Evolutionary conservation across 768 basidiomycete genomes (phyloP).

Genomic region (Chiua virens): DNA sequence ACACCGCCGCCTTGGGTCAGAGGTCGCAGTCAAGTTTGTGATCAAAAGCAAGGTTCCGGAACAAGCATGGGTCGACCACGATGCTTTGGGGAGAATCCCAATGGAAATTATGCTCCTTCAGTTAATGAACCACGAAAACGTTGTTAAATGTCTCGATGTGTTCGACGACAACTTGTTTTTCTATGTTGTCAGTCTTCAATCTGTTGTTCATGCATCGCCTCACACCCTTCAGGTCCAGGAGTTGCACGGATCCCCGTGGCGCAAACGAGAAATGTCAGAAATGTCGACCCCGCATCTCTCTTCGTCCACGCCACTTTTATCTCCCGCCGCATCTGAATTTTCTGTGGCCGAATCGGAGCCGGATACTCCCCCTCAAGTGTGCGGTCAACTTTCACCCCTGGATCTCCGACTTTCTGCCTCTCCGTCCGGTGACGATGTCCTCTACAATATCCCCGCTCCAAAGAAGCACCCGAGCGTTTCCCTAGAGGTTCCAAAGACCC

Average conservation of each 20-base stretch:
- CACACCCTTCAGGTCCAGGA: conserved; percentile 70
- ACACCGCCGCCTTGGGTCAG: conserved; percentile 54
- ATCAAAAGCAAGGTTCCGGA: conserved; percentile 68
- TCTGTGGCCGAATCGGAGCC: conserved; percentile 45
- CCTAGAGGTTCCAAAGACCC: conserved; percentile 34
- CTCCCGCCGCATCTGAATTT: conserved; percentile 52
- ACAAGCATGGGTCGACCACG: conserved; percentile 56
- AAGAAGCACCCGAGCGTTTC: conserved; percentile 9
- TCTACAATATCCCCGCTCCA: conserved; percentile 5
- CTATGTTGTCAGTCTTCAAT: conserved; percentile 68
- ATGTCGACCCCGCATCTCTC: conserved; percentile 23
- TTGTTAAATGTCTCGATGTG: conserved; percentile 80
- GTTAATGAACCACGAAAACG: conserved; percentile 72
- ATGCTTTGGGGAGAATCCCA: conserved; percentile 63
- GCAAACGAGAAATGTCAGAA: conserved; percentile 40
- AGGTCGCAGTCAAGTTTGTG: conserved; percentile 96
- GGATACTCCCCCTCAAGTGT: conserved; percentile 42
- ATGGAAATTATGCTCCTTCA: conserved; percentile 79
- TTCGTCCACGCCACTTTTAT: conserved; percentile 52
- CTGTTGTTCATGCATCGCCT: conserved; percentile 2
- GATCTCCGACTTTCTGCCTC: conserved; percentile 17
- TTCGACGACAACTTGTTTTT: conserved; percentile 85
- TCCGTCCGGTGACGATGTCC: conserved; percentile 7
- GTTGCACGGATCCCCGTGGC: conserved; percentile 91
- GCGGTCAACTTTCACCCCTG: conserved; percentile 22